These are phyloP conservation scores for Zymoseptoria pseudotritici DNA, from an alignment of 2,329 filamentous ascomycete genomes.

Conservation along the genomic window DNA sequence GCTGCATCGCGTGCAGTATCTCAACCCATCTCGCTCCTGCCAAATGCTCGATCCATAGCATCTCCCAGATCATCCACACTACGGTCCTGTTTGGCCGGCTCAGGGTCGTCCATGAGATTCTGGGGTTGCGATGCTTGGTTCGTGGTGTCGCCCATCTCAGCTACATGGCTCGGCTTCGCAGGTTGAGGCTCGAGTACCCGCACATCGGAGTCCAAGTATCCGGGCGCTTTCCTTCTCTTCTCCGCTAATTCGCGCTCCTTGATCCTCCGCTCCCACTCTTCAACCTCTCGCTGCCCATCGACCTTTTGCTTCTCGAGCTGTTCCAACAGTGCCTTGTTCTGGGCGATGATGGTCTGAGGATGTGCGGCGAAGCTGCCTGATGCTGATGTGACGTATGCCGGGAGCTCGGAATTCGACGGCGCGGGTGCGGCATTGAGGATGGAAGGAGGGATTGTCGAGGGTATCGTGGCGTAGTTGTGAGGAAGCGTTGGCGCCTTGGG, in stretches of 20 bases:
- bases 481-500: constrained; percentile 85
- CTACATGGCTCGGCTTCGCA: constrained; percentile 27
- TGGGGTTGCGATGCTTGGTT: background rate
- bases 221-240: constrained; percentile 71
- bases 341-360: constrained; percentile 75
- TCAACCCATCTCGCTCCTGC: constrained; percentile 26
- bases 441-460: constrained; percentile 74
- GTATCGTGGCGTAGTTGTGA: constrained; percentile 88
- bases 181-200: constrained; percentile 59
- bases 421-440: constrained; percentile 45
- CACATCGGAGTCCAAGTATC: constrained; percentile 70
- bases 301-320: constrained; percentile 64
- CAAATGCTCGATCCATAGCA: constrained; percentile 32
- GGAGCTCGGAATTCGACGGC: constrained; percentile 34
- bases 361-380: constrained; percentile 72
- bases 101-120: constrained; percentile 23
- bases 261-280: constrained; percentile 62
- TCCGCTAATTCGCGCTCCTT: constrained; percentile 62
- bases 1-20: background rate
- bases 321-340: constrained; percentile 68
- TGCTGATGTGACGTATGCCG: constrained; percentile 67
- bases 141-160: constrained; percentile 11
- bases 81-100: constrained; percentile 12
- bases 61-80: constrained; percentile 27
- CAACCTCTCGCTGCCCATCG: constrained; percentile 60